Percentiles rank a stretch among this genome's conserved stretches.
phyloP scores from a whole-genome alignment of 2,329 filamentous ascomycete species.

The Colletotrichum siamense region DNA sequence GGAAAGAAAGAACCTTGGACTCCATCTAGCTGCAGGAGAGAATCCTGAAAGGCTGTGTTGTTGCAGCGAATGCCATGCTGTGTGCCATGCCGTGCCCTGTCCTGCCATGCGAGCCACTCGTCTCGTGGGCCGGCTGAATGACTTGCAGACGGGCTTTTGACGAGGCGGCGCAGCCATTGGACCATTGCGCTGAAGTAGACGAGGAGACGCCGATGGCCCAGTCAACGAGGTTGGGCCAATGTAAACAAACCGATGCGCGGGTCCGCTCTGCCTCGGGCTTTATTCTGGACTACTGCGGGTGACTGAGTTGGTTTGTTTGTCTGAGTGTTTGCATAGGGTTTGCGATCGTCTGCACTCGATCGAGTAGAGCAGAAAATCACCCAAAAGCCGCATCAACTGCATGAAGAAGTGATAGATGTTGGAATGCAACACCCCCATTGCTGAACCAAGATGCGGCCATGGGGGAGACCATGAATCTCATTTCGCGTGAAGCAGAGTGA shows the following conservation, averaged over 20 bases:
- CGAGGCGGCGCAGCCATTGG: background rate
- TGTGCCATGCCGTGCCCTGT: background rate
- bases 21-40: background rate
- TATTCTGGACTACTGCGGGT: background rate
- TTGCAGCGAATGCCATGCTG: background rate
- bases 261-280: background rate
- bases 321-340: background rate
- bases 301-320: background rate
- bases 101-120: background rate
- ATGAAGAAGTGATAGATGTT: background rate
- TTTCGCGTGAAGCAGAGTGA: background rate
- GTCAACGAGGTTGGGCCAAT: background rate
- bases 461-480: background rate
- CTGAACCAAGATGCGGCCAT: background rate
- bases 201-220: background rate
- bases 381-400: background rate
- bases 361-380: background rate
- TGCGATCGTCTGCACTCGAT: background rate
- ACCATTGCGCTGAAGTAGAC: background rate
- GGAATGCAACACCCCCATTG: background rate
- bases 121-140: background rate
- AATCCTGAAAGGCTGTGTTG: background rate
- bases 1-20: background rate
- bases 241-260: slow-evolving; percentile 16
- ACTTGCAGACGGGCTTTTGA: background rate